phyloP scores from a whole-genome alignment of 129 eudicot genomes.

The Flaveria linearis region DNA sequence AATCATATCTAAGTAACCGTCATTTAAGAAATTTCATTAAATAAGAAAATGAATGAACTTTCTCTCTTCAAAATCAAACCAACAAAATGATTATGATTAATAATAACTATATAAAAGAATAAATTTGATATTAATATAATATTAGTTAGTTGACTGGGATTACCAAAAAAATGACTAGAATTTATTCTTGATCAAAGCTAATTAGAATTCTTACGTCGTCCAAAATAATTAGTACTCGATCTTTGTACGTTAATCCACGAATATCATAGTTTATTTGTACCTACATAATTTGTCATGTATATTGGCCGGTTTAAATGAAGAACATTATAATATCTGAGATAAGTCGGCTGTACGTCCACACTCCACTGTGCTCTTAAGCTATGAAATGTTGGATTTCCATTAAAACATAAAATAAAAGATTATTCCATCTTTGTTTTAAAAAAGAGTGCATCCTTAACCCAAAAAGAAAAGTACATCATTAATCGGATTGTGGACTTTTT shows the following conservation, averaged over 20 bases:
- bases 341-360: not conserved
- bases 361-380: not conserved
- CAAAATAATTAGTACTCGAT: not conserved
- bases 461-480: not conserved
- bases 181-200: not conserved
- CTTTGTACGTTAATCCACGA: no score
- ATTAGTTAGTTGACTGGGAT: not conserved
- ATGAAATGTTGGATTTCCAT: conserved; percentile 4
- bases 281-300: not conserved
- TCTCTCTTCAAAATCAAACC: no score
- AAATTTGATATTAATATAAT: not conserved
- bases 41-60: no score
- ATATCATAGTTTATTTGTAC: not conserved
- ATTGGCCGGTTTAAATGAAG: no score
- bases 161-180: not conserved
- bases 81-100: no score
- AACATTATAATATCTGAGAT: no score
- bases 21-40: no score
- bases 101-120: no score
- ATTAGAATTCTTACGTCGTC: no score
- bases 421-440: not conserved
- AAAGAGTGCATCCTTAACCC: not conserved
- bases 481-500: not conserved
- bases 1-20: not conserved
- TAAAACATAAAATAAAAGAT: not conserved